phyloP scores from a whole-genome alignment of 1,139 yeast species.

The Chernovozyma aurita region DNA sequence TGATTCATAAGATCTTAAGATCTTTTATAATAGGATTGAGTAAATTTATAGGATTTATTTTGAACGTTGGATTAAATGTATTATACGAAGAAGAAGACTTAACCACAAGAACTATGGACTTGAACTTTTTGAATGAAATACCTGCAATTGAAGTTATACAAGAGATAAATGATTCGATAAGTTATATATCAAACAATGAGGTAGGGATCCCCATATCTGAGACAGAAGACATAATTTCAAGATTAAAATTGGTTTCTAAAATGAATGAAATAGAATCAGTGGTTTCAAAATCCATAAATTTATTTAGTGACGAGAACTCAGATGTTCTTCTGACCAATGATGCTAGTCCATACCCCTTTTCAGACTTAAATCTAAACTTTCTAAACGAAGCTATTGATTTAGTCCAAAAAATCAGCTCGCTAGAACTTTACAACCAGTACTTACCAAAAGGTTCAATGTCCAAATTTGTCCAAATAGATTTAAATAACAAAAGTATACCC shows the following conservation, averaged over 20 bases:
- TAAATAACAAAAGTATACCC: constrained; percentile 59
- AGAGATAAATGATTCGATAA: constrained; percentile 18
- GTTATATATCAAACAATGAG: constrained; percentile 15
- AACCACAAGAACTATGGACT: constrained; percentile 58
- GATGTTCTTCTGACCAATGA: too few relatives aligned
- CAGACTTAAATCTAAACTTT: constrained; percentile 6
- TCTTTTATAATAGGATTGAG: constrained; percentile 47
- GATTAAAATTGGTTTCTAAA: constrained; percentile 23
- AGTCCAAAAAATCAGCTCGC: constrained; percentile 10
- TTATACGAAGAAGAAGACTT: constrained; percentile 75
- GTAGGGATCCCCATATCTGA: background rate
- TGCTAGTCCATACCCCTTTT: constrained; percentile 7
- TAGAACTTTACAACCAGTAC: constrained; percentile 6
- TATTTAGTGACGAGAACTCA: constrained; percentile 15
- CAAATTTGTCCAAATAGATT: constrained; percentile 50
- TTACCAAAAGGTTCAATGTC: constrained; percentile 32
- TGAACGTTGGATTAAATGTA: constrained; percentile 52
- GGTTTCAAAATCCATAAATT: constrained; percentile 17
- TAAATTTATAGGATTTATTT: constrained; percentile 47
- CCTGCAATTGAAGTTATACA: constrained; percentile 19
- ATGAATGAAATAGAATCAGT: constrained; percentile 28
- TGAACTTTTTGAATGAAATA: constrained; percentile 29
- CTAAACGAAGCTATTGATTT: constrained; percentile 14
- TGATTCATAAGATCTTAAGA: constrained; percentile 47
- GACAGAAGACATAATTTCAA: constrained; percentile 15